Percentiles rank a stretch among this genome's conserved stretches.
Conservation (phyloP, 2,329 filamentous ascomycete genomes). For the Hypoxylon sp. region DNA sequence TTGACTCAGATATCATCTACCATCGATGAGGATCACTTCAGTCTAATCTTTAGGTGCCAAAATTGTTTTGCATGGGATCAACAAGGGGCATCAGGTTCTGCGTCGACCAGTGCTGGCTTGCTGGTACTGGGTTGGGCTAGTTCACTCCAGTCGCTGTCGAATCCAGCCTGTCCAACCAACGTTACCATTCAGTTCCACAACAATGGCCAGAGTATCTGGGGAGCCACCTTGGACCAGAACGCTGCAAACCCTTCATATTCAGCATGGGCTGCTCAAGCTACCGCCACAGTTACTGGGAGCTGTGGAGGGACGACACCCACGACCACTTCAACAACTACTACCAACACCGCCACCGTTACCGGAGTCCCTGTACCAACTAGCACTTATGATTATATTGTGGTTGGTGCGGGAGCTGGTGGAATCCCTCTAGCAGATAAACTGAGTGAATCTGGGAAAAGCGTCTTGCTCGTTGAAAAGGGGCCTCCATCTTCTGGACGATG, state of each 20-base stretch:
- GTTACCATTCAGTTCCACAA: conserved; percentile 67
- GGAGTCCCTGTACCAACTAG: conserved; percentile 55
- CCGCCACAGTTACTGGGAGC: conserved; percentile 55
- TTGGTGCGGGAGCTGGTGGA: conserved; percentile 71
- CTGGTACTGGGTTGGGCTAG: conserved; percentile 70
- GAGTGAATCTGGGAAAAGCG: conserved; percentile 73
- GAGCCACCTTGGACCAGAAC: conserved; percentile 56
- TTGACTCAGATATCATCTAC: conserved; percentile 71
- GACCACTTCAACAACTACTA: conserved; percentile 45
- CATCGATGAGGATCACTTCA: conserved; percentile 70
- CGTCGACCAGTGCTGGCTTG: conserved; percentile 59
- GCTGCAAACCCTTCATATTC: conserved; percentile 58
- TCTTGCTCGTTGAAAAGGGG: conserved; percentile 73
- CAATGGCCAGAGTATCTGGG: conserved; percentile 68
- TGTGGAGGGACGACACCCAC: conserved; percentile 52
- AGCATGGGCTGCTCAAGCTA: conserved; percentile 60
- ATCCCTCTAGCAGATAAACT: conserved; percentile 72
- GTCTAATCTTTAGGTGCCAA: conserved; percentile 75
- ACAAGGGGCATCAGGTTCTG: conserved; percentile 58
- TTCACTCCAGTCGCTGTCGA: conserved; percentile 59
- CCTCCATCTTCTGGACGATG: conserved; percentile 74
- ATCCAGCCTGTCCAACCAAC: conserved; percentile 59
- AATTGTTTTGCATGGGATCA: conserved; percentile 68
- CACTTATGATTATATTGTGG: conserved; percentile 73
- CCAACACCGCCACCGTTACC: conserved; percentile 47